Conservation (phyloP, 139 green algal genomes). For the Auxenochlorella pyrenoidosa region DNA sequence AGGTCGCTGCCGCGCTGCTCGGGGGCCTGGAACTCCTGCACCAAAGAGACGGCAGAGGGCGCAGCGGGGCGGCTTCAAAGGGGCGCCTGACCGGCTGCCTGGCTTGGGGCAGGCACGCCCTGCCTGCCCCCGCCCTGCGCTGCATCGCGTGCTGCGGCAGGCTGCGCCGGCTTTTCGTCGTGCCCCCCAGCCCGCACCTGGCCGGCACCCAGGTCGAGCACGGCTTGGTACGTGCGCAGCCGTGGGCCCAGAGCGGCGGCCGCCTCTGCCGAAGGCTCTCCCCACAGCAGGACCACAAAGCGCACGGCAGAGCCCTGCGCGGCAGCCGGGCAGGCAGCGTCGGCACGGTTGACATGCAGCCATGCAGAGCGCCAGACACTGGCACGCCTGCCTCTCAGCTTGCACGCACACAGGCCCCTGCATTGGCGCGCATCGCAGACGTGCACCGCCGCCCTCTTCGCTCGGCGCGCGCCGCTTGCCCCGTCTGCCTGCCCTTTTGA, state of each 20-base stretch:
- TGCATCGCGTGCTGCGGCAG: too few species aligned
- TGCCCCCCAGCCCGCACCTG: not conserved
- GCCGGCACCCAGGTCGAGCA: slow-evolving; percentile 49
- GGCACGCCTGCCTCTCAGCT: too few species aligned
- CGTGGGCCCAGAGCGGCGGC: slow-evolving; percentile 16
- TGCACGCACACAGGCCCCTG: too few species aligned
- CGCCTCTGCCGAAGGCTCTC: slow-evolving; percentile 35
- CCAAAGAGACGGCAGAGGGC: not conserved
- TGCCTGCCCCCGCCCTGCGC: too few species aligned
- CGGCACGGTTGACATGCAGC: too few species aligned
- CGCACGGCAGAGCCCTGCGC: not conserved
- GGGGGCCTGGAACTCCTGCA: slow-evolving; percentile 6
- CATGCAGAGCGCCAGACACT: too few species aligned
- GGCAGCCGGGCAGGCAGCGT: slow-evolving; percentile 12
- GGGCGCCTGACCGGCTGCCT: not conserved
- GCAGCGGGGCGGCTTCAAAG: not conserved
- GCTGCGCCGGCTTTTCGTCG: too few species aligned
- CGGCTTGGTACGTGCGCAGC: slow-evolving; percentile 64
- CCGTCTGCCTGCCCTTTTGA: too few species aligned
- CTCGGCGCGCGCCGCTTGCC: too few species aligned
- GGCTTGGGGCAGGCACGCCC: not conserved
- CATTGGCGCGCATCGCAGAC: too few species aligned
- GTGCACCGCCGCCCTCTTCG: too few species aligned
- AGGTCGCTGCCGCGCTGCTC: slow-evolving; percentile 43
- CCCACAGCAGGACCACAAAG: slow-evolving; percentile 88